phyloP scores from a whole-genome alignment of 2,329 filamentous ascomycete species.

The Thielaviopsis cerberus region DNA sequence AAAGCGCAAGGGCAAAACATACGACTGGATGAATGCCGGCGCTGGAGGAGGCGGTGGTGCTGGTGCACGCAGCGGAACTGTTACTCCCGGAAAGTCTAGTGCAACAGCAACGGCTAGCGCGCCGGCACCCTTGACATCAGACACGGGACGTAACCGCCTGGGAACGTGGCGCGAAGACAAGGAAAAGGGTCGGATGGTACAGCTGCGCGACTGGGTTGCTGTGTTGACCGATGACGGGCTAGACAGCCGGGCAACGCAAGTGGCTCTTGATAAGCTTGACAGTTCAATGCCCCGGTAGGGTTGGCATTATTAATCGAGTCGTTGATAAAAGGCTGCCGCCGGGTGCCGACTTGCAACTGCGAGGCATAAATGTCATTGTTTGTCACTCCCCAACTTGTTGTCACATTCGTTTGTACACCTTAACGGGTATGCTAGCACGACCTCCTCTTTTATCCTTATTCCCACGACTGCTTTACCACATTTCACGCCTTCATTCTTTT shows the following conservation, averaged over 20 bases:
- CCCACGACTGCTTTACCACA: not conserved
- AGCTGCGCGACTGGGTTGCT: conserved; percentile 64
- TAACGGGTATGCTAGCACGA: not conserved
- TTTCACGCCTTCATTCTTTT: conserved; percentile 1
- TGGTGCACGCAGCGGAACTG: conserved; percentile 26
- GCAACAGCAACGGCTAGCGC: conserved; percentile 17
- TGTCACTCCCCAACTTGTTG: not conserved
- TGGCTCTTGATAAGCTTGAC: conserved; percentile 35
- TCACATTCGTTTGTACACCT: not conserved
- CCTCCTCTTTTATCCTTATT: not conserved
- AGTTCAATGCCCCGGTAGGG: conserved; percentile 25
- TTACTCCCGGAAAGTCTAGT: conserved; percentile 28
- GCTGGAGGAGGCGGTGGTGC: conserved; percentile 22
- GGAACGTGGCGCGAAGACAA: conserved; percentile 66
- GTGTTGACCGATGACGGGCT: conserved; percentile 63
- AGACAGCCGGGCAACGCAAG: conserved; percentile 43
- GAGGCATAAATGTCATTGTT: not conserved
- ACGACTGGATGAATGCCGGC: conserved; percentile 51
- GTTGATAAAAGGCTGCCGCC: not conserved
- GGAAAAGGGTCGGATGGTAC: conserved; percentile 58
- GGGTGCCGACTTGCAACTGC: not conserved
- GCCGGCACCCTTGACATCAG: conserved; percentile 29
- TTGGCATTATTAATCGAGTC: not conserved
- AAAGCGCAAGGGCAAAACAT: conserved; percentile 47
- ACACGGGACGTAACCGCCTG: conserved; percentile 39